These are phyloP conservation scores for Macrotyloma uniflorum DNA, from an alignment of 306 rosid species.

Conservation along the genomic window DNA sequence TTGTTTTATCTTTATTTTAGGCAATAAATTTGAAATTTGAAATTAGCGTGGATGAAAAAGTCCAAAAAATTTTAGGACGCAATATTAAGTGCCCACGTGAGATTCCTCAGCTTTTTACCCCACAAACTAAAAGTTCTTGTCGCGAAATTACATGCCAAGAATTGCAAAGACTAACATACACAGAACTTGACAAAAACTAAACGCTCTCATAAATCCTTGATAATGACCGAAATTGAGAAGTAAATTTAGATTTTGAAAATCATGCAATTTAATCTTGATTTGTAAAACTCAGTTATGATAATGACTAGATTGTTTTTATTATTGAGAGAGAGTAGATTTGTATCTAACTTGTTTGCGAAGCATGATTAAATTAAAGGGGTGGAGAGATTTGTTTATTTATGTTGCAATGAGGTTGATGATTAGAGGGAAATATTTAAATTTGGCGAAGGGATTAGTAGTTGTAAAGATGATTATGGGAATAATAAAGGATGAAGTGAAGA, in stretches of 20 bases:
- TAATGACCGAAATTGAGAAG: not conserved
- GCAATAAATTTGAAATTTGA: not conserved
- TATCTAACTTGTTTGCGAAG: not conserved
- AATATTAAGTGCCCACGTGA: constrained; percentile 20
- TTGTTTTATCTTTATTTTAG: not conserved
- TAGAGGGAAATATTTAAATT: not conserved
- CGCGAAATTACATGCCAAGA: constrained; percentile 34
- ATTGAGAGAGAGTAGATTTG: not conserved
- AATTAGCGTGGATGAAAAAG: not conserved
- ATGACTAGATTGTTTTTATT: not conserved
- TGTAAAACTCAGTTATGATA: not conserved
- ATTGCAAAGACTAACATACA: constrained; percentile 23
- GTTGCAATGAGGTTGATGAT: not conserved
- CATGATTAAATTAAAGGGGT: not conserved
- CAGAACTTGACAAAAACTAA: constrained; percentile 16
- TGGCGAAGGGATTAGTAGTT: not conserved
- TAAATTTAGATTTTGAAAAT: constrained; percentile 6
- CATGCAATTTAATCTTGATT: not conserved
- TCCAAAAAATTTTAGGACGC: not conserved
- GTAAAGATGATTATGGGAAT: not conserved
- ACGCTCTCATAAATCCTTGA: constrained; percentile 21
- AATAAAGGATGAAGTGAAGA: not conserved
- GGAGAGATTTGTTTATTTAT: not conserved
- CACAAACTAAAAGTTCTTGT: constrained; percentile 20
- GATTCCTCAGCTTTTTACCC: constrained; percentile 33